A percentile compares a stretch with the other conserved stretches of the same genome.
Evolutionary conservation across 2,329 filamentous ascomycete species (phyloP).

Genomic region (Fusarium chaquense): DNA sequence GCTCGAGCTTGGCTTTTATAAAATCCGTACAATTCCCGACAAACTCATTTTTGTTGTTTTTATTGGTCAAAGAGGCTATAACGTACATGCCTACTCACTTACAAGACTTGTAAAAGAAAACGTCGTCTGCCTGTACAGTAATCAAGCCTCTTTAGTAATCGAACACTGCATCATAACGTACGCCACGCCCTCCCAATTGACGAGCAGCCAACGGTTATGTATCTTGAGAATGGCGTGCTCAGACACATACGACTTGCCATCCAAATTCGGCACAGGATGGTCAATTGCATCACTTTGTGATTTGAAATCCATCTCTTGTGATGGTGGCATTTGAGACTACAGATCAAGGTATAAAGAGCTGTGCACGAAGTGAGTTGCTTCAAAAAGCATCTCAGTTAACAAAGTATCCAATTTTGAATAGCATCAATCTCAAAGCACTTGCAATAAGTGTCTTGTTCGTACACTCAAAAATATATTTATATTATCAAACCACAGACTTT

Average conservation of each 20-base stretch:
- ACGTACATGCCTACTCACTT: neutral
- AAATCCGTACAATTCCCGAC: slow-evolving; percentile 26
- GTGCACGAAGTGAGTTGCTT: slow-evolving; percentile 13
- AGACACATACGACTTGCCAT: slow-evolving; percentile 29
- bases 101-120: neutral
- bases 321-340: slow-evolving; percentile 4
- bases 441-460: neutral
- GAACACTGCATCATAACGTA: neutral
- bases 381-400: slow-evolving; percentile 1
- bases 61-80: neutral
- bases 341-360: slow-evolving; percentile 37
- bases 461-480: neutral
- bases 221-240: slow-evolving; percentile 45
- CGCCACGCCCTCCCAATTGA: slow-evolving; percentile 41
- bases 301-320: slow-evolving; percentile 47
- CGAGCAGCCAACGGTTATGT: slow-evolving; percentile 37
- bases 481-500: neutral
- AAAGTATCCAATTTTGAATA: neutral
- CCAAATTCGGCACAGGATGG: slow-evolving; percentile 28
- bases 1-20: neutral
- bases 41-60: neutral
- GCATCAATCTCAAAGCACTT: neutral
- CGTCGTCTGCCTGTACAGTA: slow-evolving; percentile 35
- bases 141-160: slow-evolving; percentile 45
- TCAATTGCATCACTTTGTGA: slow-evolving; percentile 37